Evolutionary conservation across 495 filamentous ascomycete genomes (phyloP), one percentile per base, ranked within the genome.

Genomic region (Amniculicola lignicola): DNA sequence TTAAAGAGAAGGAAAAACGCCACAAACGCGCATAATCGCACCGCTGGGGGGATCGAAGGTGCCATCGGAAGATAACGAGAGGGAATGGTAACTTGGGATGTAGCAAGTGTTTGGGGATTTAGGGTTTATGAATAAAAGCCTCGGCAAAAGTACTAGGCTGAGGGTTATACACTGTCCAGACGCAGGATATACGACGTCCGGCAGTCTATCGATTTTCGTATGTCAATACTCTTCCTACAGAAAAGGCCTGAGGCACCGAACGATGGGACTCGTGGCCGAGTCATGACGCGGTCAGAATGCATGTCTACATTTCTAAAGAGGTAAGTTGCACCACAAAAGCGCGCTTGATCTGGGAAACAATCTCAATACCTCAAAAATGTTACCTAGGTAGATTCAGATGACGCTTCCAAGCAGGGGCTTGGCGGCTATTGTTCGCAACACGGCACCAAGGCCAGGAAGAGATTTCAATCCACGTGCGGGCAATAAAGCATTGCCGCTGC

Each of bases 161-260:
- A 23, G 45, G 50, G 56, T 56, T 51, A 44, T 51, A 27, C 44
- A 40, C 46, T 33, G 33, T 41, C 57, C 57, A 60, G 40, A 52
- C 41, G 50, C 42, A 49, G 35, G 37, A 21, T 61, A 55, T 51
- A 51, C 58, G 50, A 54, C 27, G 51, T 25, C 41, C 38, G 58
- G 56, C 37, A n/a, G 33, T 55, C 51, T 61, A 61, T 61, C 51
- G 58, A 61, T 61, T 61, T 33, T 50, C 36, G 31, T 35, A 28
- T 12, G 39, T 51, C 16, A 28, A 16, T 23, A 31, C 33, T 23
- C 40, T 29, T n/a, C n/a, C n/a, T n/a, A n/a, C n/a, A n/a, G n/a
- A n/a, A n/a, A n/a, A n/a, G n/a, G n/a, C n/a, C n/a, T n/a, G n/a
- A n/a, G n/a, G n/a, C n/a, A n/a, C n/a, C n/a, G n/a, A n/a, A n/a